Percentiles rank a stretch among this genome's conserved stretches.
Conservation (phyloP, 1,284 basidiomycete species). For the Boletus smithii region DNA sequence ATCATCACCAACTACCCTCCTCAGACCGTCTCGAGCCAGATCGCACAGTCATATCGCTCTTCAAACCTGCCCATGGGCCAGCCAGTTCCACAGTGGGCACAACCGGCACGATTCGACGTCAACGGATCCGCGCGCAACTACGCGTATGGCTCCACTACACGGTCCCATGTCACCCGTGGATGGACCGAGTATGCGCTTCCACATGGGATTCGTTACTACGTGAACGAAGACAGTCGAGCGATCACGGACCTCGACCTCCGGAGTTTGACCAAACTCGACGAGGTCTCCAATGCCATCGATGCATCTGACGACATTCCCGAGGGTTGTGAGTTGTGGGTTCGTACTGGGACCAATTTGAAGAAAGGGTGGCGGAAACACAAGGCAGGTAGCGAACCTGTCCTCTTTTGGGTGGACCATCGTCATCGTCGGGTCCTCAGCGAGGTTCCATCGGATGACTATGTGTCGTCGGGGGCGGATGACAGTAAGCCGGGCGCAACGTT, state of each 20-base stretch:
- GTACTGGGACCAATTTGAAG: constrained; percentile 23
- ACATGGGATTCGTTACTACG: constrained; percentile 63
- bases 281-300: constrained; percentile 51
- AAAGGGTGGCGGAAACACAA: constrained; percentile 30
- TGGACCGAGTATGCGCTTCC: constrained; percentile 72
- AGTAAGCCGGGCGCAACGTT: constrained; percentile 41
- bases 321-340: constrained; percentile 56
- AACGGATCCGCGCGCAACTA: constrained; percentile 34
- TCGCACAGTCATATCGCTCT: constrained; percentile 23
- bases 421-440: constrained; percentile 50
- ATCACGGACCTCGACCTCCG: constrained; percentile 67
- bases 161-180: constrained; percentile 34
- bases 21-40: constrained; percentile 22
- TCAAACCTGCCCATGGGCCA: constrained; percentile 24
- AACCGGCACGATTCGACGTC: constrained; percentile 22
- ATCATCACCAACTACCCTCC: constrained; percentile 28
- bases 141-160: constrained; percentile 25
- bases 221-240: constrained; percentile 53
- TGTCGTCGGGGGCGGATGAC: constrained; percentile 45
- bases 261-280: constrained; percentile 44
- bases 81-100: constrained; percentile 31
- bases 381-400: constrained; percentile 39
- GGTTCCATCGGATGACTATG: constrained; percentile 35
- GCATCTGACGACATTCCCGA: constrained; percentile 33
- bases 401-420: constrained; percentile 65